These are phyloP conservation scores for Coemansia sp. DNA, from an alignment of 192 early-diverging fungal genomes.

Conservation along the genomic window DNA sequence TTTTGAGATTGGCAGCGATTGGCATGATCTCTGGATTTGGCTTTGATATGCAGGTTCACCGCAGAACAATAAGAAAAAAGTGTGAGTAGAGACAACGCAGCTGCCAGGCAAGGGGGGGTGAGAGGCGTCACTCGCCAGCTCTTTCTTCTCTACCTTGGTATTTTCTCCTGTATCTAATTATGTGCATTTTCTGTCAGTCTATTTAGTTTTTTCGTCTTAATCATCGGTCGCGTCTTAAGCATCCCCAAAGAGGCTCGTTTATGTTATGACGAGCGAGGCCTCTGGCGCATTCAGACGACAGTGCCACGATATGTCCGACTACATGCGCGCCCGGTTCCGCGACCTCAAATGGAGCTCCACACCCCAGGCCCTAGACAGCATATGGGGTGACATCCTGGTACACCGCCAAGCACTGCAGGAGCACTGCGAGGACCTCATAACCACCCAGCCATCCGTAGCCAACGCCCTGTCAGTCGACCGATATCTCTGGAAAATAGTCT, in stretches of 20 bases:
- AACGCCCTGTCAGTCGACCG: constrained; percentile 21
- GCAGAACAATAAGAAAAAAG: neutral
- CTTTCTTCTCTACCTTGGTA: neutral
- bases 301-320: constrained; percentile 19
- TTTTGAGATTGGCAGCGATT: neutral
- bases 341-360: constrained; percentile 21
- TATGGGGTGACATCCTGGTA: constrained; percentile 45
- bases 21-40: neutral
- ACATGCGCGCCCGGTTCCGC: constrained; percentile 21
- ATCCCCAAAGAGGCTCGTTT: neutral
- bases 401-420: constrained; percentile 34
- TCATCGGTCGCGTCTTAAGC: neutral
- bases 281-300: constrained; percentile 13
- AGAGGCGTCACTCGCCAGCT: neutral
- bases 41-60: constrained; percentile 3
- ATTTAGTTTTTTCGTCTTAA: neutral
- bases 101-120: neutral
- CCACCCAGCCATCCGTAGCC: constrained; percentile 13
- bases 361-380: constrained; percentile 18
- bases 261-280: neutral
- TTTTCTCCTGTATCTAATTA: neutral
- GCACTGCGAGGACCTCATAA: constrained; percentile 34
- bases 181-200: neutral
- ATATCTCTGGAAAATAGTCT: constrained; percentile 33
- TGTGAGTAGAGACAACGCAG: neutral